Base-by-base conservation (phyloP, 2,329 filamentous ascomycete genomes). In the Dactylellina sp. region DNA sequence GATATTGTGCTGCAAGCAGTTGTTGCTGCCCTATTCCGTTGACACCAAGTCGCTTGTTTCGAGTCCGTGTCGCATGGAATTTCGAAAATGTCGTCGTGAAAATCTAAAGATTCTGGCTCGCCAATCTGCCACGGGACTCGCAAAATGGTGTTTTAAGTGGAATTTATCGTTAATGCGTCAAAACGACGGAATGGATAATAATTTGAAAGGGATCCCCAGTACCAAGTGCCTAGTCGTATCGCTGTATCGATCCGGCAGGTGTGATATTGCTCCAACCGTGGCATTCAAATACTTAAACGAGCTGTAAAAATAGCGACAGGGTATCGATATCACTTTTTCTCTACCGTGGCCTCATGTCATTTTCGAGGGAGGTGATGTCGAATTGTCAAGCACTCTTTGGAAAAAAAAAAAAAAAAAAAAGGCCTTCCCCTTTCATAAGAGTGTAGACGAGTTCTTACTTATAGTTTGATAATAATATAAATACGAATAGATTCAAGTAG, bases 31-130 rank as follows among this genome's bases (percentile, higher is more conserved):
- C 55, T 63, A 56, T 60, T 56, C 50, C 53, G 59, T 60, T 47
- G 44, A 25, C 60, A 53, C 61, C 24, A 25, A 53, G 49, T 72
- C 68, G 68, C 68, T 72, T 65, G 68, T 72, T 72, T 72, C 68
- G 61, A 60, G 35, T 59, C 37, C 39, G 37, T 20, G 60, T 39
- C 39, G 53, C 57, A 57, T 63, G 59, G 63, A 40, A 39, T 62
- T 40, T 55, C 37, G 42, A n/a, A n/a, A n/a, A n/a, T 59, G 44
- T 25, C 42, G 18, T 32, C 16, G 16, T n/a, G 14, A 20, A 56
- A 16, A 56, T 24, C 37, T 22, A 12, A 7, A 42, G 5, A 2
- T 22, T 24, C 16, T 11, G 14, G 22, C 28, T 52, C 14, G 25
- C 7, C 25, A 52, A 35, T 52, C 50, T 24, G 50, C 50, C 25